Conservation (phyloP, 352 stramenopile genomes). For the Globisporangium viniferum region DNA sequence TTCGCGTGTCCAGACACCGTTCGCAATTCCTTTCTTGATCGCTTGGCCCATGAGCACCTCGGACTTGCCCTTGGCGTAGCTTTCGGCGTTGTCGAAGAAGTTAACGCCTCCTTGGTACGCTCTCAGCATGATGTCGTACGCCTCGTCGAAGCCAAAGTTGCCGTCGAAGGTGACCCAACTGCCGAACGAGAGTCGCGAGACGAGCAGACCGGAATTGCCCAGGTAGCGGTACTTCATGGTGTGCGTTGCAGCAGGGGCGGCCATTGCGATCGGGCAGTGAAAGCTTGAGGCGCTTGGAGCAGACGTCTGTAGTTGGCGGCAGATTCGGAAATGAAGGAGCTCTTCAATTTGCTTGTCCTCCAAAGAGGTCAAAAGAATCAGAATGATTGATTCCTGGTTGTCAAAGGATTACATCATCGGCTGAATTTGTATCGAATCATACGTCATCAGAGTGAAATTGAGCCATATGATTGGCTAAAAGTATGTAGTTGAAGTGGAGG, state of each 20-base stretch:
- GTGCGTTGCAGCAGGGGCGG: neutral
- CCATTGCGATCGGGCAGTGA: neutral
- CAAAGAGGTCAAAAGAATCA: neutral
- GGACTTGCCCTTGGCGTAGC: conserved; percentile 27
- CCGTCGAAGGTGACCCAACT: conserved; percentile 24
- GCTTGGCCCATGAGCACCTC: conserved; percentile 31
- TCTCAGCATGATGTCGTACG: conserved; percentile 29
- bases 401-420: neutral
- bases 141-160: conserved; percentile 15
- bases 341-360: neutral
- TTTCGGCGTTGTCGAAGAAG: conserved; percentile 50
- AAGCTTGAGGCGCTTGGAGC: neutral
- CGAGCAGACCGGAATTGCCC: conserved; percentile 31
- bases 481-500: neutral
- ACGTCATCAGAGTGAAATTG: neutral
- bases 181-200: conserved; percentile 34
- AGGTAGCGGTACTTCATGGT: conserved; percentile 20
- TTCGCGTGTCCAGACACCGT: conserved; percentile 28
- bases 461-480: neutral
- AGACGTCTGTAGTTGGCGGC: neutral
- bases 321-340: neutral
- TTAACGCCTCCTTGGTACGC: conserved; percentile 43
- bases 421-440: neutral
- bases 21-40: conserved; percentile 19
- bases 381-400: neutral